Percentiles rank a stretch among this genome's conserved stretches.
phyloP scores from a whole-genome alignment of 2,329 filamentous ascomycete genomes.

The Ophidiomyces ophidiicola region DNA sequence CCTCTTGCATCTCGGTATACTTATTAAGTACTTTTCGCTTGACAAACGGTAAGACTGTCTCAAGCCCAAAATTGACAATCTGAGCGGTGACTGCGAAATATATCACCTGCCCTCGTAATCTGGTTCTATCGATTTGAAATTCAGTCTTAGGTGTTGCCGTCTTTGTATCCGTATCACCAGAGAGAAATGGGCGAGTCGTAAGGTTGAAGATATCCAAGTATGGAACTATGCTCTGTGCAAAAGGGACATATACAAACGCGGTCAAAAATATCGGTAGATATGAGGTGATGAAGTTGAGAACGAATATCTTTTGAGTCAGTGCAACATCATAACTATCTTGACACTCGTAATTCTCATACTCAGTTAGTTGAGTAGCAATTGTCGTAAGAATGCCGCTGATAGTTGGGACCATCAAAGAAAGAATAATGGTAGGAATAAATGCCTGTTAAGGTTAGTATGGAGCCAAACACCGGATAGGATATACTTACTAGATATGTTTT shows the following conservation, averaged over 20 bases:
- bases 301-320: conserved; percentile 83
- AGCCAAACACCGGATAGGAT: neutral
- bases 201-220: conserved; percentile 72
- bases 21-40: conserved; percentile 69
- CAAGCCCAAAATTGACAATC: conserved; percentile 72
- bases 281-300: conserved; percentile 92
- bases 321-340: conserved; percentile 71
- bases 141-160: conserved; percentile 34
- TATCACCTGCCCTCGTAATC: conserved; percentile 68
- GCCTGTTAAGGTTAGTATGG: conserved; percentile 41
- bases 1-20: conserved; percentile 61
- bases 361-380: conserved; percentile 63
- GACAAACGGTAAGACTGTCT: conserved; percentile 71
- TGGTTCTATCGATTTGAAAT: conserved; percentile 79
- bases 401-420: conserved; percentile 70
- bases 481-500: conserved; percentile 64
- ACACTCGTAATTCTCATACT: conserved; percentile 87
- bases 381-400: conserved; percentile 62
- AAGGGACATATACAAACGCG: conserved; percentile 88
- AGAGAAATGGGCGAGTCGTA: conserved; percentile 61
- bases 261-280: conserved; percentile 88
- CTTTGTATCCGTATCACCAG: conserved; percentile 58
- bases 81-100: conserved; percentile 65
- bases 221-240: conserved; percentile 70
- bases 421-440: conserved; percentile 76